phyloP scores from a whole-genome alignment of 768 basidiomycete species.

The Gelatoporia subvermispora region DNA sequence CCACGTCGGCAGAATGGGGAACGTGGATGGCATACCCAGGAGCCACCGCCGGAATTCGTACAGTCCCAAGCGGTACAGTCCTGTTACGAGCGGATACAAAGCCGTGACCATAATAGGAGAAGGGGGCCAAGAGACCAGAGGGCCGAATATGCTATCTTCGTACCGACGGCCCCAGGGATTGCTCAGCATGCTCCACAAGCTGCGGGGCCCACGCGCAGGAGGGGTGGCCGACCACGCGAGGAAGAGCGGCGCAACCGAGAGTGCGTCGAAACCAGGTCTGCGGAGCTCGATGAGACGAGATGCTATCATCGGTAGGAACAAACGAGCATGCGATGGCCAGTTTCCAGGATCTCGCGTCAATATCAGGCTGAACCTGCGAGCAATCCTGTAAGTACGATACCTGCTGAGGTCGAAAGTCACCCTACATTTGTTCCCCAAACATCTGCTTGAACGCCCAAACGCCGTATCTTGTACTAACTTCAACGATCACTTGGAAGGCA shows the following conservation, averaged over 20 bases:
- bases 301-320: conserved; percentile 72
- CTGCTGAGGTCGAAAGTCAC: neutral
- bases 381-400: neutral
- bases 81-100: conserved; percentile 22
- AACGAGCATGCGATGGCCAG: conserved; percentile 73
- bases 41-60: conserved; percentile 15
- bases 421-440: conserved; percentile 54
- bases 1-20: neutral
- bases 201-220: conserved; percentile 8
- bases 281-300: conserved; percentile 62
- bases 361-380: conserved; percentile 62
- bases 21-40: conserved; percentile 13
- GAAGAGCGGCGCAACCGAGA: conserved; percentile 28
- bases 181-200: neutral
- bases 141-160: neutral
- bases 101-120: conserved; percentile 25
- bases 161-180: neutral
- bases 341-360: conserved; percentile 63
- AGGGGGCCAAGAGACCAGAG: conserved; percentile 28
- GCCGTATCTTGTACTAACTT: conserved; percentile 62
- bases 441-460: conserved; percentile 66
- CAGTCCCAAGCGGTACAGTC: conserved; percentile 18
- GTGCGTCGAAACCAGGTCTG: conserved; percentile 18
- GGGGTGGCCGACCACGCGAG: conserved; percentile 24
- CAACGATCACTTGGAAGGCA: conserved; percentile 33